Evolutionary conservation across 2,329 filamentous ascomycete genomes (phyloP), one percentile per base, ranked within the genome.

Genomic region (Sporothrix phasma): DNA sequence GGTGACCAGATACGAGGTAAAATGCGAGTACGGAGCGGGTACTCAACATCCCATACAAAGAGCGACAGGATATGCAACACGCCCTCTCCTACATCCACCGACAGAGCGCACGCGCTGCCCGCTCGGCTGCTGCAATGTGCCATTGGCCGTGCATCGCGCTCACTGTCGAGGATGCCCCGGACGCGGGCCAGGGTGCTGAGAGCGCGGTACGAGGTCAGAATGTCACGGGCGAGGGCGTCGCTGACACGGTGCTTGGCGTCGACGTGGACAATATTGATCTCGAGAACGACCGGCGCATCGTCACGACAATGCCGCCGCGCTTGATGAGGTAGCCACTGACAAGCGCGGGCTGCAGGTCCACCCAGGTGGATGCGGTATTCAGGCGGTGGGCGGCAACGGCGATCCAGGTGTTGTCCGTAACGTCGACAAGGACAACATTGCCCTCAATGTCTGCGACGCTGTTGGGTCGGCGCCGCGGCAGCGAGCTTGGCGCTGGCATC

Each of bases 391-490:
- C 81, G 47, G 89, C 80, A 17, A 94, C 78, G 5, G 89, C 82
- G 22, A 87, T 89, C 87, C 88, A 93, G 0, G 84, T 88, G 67
- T 90, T 88, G 69, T 94, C 90, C 0, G 85, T 86, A 1, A 84
- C 75, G 70, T 94, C 89, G 19, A 89, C 76, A 11, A 95, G 81
- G 22, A 87, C 83, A 0, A 87, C 84, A 64, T 92, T 88, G 1
- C 79, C 79, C 54, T 81, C 76, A 69, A 72, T 68, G 11, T 74
- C 74, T 4, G 76, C 74, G 3, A 67, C 67, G 7, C 72, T 66
- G 24, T 85, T 80, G 17, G 68, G 46, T 69, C 68, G n/a, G 67
- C 45, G 7, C 61, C 68, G 67, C 65, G 1, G 68, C 60, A 1
- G 68, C 62, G 13, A 69, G 63, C 71, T 56, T 74, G 73, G 41